Percentiles rank a stretch among this genome's conserved stretches.
Conservation (phyloP, 176 grass and related monocot species). For the Paspalum notatum region DNA sequence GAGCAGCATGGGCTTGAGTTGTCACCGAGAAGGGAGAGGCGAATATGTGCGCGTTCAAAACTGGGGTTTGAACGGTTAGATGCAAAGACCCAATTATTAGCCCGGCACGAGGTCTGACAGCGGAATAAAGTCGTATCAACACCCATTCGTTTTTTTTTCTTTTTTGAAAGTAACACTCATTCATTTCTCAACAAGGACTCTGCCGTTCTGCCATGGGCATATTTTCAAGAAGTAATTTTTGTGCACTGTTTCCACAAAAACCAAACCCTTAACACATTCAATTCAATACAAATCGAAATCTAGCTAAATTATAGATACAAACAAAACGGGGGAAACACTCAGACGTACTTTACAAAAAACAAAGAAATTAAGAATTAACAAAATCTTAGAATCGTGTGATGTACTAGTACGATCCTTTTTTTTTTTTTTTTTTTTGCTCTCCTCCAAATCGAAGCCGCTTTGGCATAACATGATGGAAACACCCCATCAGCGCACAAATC, state of each 20-base stretch:
- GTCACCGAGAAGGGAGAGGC: constrained; percentile 11
- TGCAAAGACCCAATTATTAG: constrained; percentile 38
- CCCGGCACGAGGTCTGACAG: constrained; percentile 30
- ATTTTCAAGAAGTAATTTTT: neutral
- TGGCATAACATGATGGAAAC: constrained; percentile 38
- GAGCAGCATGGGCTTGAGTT: constrained; percentile 13
- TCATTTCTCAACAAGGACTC: constrained; percentile 18
- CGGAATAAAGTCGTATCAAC: constrained; percentile 38
- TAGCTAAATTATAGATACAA: neutral
- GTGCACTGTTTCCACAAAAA: neutral
- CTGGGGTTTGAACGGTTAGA: constrained; percentile 18
- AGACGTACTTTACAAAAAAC: constrained; percentile 40
- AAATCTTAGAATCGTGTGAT: constrained; percentile 46
- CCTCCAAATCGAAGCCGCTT: constrained; percentile 22
- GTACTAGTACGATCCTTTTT: constrained; percentile 33
- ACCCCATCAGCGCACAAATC: constrained; percentile 30
- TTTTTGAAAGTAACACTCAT: too few species aligned
- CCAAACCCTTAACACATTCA: neutral
- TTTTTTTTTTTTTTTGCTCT: neutral
- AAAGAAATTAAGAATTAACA: constrained; percentile 39
- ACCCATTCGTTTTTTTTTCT: too few species aligned
- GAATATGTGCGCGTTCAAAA: constrained; percentile 24
- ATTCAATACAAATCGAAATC: neutral
- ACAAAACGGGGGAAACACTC: constrained; percentile 1
- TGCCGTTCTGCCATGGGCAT: neutral